Percentiles rank a stretch among this genome's conserved stretches.
These are phyloP conservation scores for Cerioporus squamosus DNA, from an alignment of 1,284 basidiomycete genomes.

Conservation along the genomic window DNA sequence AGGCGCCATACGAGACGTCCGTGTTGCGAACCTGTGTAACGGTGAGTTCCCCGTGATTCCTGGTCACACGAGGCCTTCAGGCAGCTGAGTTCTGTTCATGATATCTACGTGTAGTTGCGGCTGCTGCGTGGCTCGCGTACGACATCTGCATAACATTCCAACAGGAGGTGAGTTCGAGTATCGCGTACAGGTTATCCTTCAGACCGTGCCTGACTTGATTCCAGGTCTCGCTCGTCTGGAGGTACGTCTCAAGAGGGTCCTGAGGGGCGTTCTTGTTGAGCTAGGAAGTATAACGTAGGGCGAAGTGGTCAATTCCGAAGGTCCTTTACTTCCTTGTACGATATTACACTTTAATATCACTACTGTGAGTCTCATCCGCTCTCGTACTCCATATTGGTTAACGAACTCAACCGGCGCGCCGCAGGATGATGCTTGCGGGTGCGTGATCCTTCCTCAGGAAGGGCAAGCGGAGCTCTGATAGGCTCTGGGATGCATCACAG, in stretches of 20 bases:
- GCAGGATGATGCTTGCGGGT: not conserved
- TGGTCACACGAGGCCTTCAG: not conserved
- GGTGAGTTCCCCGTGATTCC: constrained; percentile 9
- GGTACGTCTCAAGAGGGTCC: not conserved
- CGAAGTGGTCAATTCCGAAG: constrained; percentile 17
- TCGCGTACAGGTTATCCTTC: not conserved
- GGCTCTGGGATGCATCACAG: too few species aligned
- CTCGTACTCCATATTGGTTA: not conserved
- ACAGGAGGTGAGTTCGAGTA: constrained; percentile 10
- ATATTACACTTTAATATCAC: constrained; percentile 12
- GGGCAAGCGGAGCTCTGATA: not conserved
- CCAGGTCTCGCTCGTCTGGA: constrained; percentile 15
- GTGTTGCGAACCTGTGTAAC: constrained; percentile 5
- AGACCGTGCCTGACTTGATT: not conserved
- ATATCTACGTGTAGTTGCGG: not conserved
- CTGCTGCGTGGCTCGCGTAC: constrained; percentile 12
- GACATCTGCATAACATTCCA: constrained; percentile 14
- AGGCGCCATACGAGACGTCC: constrained; percentile 1
- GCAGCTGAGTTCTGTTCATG: not conserved
- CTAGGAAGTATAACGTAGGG: not conserved
- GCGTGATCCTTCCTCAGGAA: too few species aligned
- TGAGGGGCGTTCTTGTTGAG: too few species aligned
- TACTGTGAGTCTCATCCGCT: constrained; percentile 9
- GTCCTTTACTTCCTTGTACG: constrained; percentile 16
- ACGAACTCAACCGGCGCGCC: too few species aligned